Percentiles rank a stretch among this genome's conserved stretches.
phyloP scores from a whole-genome alignment of 2,329 filamentous ascomycete species.

The Dothideomycetes sp. region DNA sequence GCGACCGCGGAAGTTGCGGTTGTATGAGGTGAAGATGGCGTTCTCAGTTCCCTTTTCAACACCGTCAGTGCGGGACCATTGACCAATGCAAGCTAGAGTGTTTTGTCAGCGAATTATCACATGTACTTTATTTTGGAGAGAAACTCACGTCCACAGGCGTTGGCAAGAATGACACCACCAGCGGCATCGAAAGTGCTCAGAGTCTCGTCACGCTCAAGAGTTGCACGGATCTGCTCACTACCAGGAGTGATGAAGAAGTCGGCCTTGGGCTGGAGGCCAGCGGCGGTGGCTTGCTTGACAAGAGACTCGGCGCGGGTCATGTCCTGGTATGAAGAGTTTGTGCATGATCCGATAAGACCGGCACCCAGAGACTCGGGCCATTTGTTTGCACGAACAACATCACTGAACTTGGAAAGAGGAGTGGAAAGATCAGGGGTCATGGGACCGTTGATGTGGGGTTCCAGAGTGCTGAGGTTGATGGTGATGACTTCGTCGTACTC shows the following conservation, averaged over 20 bases:
- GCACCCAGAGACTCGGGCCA: slow-evolving; percentile 91
- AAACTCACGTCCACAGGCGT: slow-evolving; percentile 59
- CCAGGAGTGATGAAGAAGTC: slow-evolving; percentile 96
- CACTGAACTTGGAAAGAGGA: slow-evolving; percentile 80
- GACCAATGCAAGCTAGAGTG: slow-evolving; percentile 70
- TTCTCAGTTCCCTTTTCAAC: slow-evolving; percentile 78
- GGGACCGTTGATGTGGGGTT: slow-evolving; percentile 94
- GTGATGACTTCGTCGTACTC: slow-evolving; percentile 86
- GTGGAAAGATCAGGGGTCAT: slow-evolving; percentile 95
- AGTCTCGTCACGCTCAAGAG: slow-evolving; percentile 79
- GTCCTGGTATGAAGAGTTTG: slow-evolving; percentile 97
- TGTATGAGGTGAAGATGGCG: slow-evolving; percentile 94
- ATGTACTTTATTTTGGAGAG: not conserved
- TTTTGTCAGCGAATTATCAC: slow-evolving; percentile 5
- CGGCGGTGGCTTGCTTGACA: slow-evolving; percentile 79
- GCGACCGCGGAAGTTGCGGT: slow-evolving; percentile 93
- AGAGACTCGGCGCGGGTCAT: slow-evolving; percentile 94
- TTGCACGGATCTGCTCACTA: slow-evolving; percentile 93
- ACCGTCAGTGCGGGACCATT: slow-evolving; percentile 88
- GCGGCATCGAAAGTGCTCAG: slow-evolving; percentile 77
- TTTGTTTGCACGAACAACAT: slow-evolving; percentile 69
- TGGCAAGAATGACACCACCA: slow-evolving; percentile 82
- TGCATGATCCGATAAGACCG: slow-evolving; percentile 93
- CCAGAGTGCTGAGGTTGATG: slow-evolving; percentile 80
- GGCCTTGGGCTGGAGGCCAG: slow-evolving; percentile 80